These are phyloP conservation scores for Tricholoma bakamatsutake DNA, from an alignment of 768 basidiomycete species.

Conservation along the genomic window DNA sequence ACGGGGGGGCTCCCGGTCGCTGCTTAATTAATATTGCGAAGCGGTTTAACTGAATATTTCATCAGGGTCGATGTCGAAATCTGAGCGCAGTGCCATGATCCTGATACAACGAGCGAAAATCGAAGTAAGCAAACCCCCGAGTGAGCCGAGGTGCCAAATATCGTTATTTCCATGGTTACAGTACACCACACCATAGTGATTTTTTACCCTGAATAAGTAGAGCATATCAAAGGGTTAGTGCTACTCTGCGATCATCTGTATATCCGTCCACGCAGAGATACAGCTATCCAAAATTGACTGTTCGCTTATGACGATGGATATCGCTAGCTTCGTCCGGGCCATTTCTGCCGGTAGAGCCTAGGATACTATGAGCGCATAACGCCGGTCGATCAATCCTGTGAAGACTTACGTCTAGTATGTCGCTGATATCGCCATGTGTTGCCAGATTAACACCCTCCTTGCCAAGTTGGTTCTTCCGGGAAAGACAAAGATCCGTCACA, in stretches of 20 bases:
- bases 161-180: not conserved
- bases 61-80: not conserved
- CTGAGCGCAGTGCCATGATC: not conserved
- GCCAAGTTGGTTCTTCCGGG: slow-evolving; percentile 25
- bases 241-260: not conserved
- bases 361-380: slow-evolving; percentile 5
- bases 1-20: no score
- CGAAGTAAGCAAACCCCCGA: no score
- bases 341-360: slow-evolving; percentile 33
- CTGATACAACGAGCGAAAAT: not conserved
- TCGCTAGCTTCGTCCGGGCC: slow-evolving; percentile 37
- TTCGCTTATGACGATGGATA: slow-evolving; percentile 44
- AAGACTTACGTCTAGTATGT: slow-evolving; percentile 31
- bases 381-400: not conserved
- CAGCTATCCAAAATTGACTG: slow-evolving; percentile 50
- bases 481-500: slow-evolving; percentile 25
- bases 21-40: no score
- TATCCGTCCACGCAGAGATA: slow-evolving; percentile 35
- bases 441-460: slow-evolving; percentile 11
- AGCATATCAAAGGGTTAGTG: not conserved
- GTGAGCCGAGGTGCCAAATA: no score
- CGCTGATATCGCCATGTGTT: slow-evolving; percentile 23
- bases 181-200: not conserved
- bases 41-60: no score
- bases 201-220: not conserved